Conservation (phyloP, 2,329 filamentous ascomycete genomes). For the Fusarium sp. region DNA sequence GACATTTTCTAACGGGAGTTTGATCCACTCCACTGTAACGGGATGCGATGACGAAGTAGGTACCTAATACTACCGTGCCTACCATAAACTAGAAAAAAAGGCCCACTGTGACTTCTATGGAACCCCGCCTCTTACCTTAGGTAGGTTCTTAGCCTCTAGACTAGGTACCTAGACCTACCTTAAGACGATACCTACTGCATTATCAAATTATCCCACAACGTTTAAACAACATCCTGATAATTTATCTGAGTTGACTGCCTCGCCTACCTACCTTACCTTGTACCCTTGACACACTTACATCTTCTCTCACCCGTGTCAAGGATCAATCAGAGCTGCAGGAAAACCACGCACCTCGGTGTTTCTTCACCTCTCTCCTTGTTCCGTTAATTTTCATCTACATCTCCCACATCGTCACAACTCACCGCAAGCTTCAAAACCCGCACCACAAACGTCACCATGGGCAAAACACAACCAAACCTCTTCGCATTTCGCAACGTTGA, state of each 20-base stretch:
- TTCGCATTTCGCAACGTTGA: constrained; percentile 79
- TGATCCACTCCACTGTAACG: constrained; percentile 6
- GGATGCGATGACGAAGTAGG: constrained; percentile 18
- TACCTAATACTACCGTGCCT: constrained; percentile 18
- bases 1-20: constrained; percentile 18
- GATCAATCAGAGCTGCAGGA: constrained; percentile 14
- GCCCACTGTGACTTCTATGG: constrained; percentile 3
- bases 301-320: constrained; percentile 1
- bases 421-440: constrained; percentile 25
- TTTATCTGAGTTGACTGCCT: constrained; percentile 7
- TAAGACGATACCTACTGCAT: not conserved
- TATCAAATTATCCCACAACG: constrained; percentile 33
- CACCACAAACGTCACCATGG: constrained; percentile 53
- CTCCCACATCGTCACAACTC: constrained; percentile 15
- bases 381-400: not conserved
- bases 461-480: constrained; percentile 71
- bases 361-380: not conserved
- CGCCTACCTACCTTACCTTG: not conserved
- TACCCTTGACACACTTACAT: constrained; percentile 2
- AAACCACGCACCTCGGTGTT: constrained; percentile 1
- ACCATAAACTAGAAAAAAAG: constrained; percentile 15
- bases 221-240: constrained; percentile 13
- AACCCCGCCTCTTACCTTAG: constrained; percentile 26
- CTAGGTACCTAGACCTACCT: not conserved
- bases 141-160: not conserved